Evolutionary conservation across 306 rosid species (phyloP), one percentile per base, ranked within the genome.

Genomic region (Trifolium pratense): DNA sequence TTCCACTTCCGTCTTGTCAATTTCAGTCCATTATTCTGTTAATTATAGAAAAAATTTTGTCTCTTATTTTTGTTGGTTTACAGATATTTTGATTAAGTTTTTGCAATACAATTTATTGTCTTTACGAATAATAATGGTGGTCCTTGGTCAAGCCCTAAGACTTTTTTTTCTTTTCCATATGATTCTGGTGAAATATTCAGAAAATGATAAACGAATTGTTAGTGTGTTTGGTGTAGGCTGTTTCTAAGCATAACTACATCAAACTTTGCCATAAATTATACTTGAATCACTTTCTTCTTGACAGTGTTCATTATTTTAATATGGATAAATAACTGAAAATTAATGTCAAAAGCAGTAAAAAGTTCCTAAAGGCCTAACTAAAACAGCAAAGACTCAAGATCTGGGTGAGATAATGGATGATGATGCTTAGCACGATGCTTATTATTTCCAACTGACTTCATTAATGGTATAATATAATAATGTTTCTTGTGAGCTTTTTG

Each of bases 11-110:
- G 29, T 55, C 48, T 53, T 68, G 34, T 68, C 37, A 52, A 46
- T 37, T 78, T 74, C 67, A 48, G 45, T 31, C 75, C 15, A 55
- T 61, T 73, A 31, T 77, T 77, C 53, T 73, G 80, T 68, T 4
- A 9, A 56, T 76, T 57, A 21, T 58, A 13, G 61, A 49, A 62
- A 51, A 58, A 34, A 0, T 78, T 82, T 81, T 75, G 81, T 37
- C 51, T 42, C 25, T 69, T 74, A 59, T 43, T 68, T 51, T 67
- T 59, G 53, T 36, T 57, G 66, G 72, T 66, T 42, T 51, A 59
- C 70, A 40, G 10, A 32, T 70, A 39, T 84, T 40, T 21, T 65
- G 61, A 60, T 72, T 13, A 46, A 70, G 58, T 65, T 59, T 56
- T 63, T 49, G 42, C 72, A 65, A 56, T 62, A 46, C 18, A 56